Conservation (phyloP, 345 rosid genomes). For the Trapa bicornis region DNA sequence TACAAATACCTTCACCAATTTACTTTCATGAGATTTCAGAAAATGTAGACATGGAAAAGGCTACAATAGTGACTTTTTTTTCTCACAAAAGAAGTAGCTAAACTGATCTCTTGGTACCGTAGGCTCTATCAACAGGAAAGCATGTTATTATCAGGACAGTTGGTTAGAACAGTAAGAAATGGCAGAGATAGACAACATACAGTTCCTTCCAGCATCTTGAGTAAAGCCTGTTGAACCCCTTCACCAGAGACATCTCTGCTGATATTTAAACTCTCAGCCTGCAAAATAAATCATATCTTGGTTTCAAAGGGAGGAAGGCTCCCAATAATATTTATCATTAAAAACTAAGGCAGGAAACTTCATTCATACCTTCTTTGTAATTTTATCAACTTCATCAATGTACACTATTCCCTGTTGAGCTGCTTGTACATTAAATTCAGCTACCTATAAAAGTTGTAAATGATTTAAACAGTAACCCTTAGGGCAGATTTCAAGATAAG, state of each 20-base stretch:
- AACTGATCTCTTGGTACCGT: background rate
- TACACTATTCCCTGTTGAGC: conserved; percentile 95
- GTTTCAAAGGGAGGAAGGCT: background rate
- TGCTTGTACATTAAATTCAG: conserved; percentile 89
- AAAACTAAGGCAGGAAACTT: background rate
- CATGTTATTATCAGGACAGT: background rate
- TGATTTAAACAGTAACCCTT: background rate
- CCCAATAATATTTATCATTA: background rate
- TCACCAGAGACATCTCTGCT: conserved; percentile 98
- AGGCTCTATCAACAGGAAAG: background rate
- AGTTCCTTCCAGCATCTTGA: conserved; percentile 96
- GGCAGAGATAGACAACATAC: conserved; percentile 36
- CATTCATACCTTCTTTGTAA: conserved; percentile 68
- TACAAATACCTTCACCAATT: background rate
- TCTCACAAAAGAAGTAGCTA: background rate
- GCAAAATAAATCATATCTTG: conserved; percentile 15
- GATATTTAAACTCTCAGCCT: conserved; percentile 91
- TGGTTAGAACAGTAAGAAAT: background rate
- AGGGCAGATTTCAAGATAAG: background rate
- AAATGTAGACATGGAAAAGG: background rate
- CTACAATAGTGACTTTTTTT: background rate
- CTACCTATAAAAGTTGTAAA: conserved; percentile 32
- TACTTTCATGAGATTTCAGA: background rate
- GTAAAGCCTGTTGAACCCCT: conserved; percentile 93
- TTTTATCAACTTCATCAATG: conserved; percentile 96